These are phyloP conservation scores for Vararia minispora DNA, from an alignment of 768 basidiomycete genomes.

Conservation along the genomic window DNA sequence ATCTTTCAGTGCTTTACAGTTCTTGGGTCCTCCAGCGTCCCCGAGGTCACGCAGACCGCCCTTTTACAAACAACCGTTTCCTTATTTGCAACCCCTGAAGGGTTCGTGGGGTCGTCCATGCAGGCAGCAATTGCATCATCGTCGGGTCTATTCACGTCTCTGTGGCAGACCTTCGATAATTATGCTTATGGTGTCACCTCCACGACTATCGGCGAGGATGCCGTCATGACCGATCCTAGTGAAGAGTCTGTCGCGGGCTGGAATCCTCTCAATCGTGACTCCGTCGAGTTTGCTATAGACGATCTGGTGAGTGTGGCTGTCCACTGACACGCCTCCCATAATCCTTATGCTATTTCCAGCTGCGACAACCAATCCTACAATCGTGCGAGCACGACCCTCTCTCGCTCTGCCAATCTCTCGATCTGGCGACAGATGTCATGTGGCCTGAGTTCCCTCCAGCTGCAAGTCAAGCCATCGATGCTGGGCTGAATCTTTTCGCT, in stretches of 20 bases:
- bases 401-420: conserved; percentile 45
- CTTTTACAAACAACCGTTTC: conserved; percentile 74
- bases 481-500: conserved; percentile 81
- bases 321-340: neutral
- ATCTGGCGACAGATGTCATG: conserved; percentile 28
- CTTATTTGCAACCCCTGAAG: conserved; percentile 81
- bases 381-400: conserved; percentile 83
- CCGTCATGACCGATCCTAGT: conserved; percentile 19
- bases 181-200: conserved; percentile 88
- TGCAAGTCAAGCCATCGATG: conserved; percentile 75
- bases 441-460: conserved; percentile 63
- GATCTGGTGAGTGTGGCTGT: conserved; percentile 43
- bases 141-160: conserved; percentile 67
- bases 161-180: conserved; percentile 84
- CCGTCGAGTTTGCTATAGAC: conserved; percentile 72
- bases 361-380: conserved; percentile 67
- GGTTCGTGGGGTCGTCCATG: conserved; percentile 69
- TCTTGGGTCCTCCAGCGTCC: conserved; percentile 68
- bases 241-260: conserved; percentile 25
- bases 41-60: conserved; percentile 71
- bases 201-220: conserved; percentile 41
- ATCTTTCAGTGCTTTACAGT: conserved; percentile 85
- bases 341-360: conserved; percentile 29
- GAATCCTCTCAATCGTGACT: conserved; percentile 62
- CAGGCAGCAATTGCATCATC: conserved; percentile 89